Evolutionary conservation across 2,329 filamentous ascomycete genomes (phyloP), one percentile per base, ranked within the genome.

Genomic region (Coniosporium tulheliwenetii): DNA sequence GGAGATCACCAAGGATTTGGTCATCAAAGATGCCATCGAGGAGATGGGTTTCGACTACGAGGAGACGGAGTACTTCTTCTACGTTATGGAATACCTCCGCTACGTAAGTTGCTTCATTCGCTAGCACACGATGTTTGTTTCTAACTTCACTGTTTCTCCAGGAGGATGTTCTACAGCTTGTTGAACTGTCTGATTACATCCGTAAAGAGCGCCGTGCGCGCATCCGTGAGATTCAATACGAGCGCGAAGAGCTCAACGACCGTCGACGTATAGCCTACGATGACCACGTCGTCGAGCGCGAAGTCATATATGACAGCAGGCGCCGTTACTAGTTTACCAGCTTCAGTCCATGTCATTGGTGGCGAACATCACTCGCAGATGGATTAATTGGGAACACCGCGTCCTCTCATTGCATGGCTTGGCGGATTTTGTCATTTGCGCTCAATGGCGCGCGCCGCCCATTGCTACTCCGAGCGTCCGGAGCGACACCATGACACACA

Each of bases 1-100:
- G 0, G 91, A 96, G 62, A 85, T 98, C 50, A 93, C 89, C 37
- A 94, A 93, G 63, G 87, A 94, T 50, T 64, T 96, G 31, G 85
- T 96, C 12, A 70, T 80, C 43, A 77, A 81, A 40, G 86, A 95
- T 56, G 91, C 91, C 13, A 83, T 96, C 47, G 80, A 93, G 50
- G 70, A 81, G 52, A 65, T 79, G 54, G 85, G 85, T 2, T 96
- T 94, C 60, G 78, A 84, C 44, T 96, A 79, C 54, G 85, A 95
- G 57, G 87, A 96, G 68, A 91, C 85, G 0, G 81, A 85, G 41
- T 75, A 73, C 46, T 93, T 85, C 61, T 96, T 83, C 62, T 96
- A 95, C 60, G 77, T 96, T 37, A 89, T 94, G 67, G 77, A 89
- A 47, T 95, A 93, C 58, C 70, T 98, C 40, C 69, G 72, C 63